Percentiles rank a stretch among this genome's conserved stretches.
phyloP scores from a whole-genome alignment of 345 rosid genomes.

The Gynandropsis gynandra region DNA sequence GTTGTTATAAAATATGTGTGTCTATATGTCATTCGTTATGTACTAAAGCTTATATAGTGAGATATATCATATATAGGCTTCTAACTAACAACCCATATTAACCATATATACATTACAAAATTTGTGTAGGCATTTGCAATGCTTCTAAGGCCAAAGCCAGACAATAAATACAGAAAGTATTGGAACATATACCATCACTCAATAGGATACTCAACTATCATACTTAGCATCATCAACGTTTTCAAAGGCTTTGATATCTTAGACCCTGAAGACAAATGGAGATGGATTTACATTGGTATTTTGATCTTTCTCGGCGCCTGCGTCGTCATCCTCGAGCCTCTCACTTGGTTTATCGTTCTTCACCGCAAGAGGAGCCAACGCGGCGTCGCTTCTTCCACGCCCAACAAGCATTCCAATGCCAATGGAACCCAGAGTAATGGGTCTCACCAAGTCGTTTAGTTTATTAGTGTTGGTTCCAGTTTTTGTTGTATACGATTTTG shows the following conservation, averaged over 20 bases:
- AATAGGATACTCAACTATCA: constrained; percentile 59
- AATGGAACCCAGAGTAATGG: constrained; percentile 34
- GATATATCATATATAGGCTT: too few species aligned
- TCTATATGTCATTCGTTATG: too few species aligned
- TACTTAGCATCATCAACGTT: constrained; percentile 52
- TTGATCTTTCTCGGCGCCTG: constrained; percentile 47
- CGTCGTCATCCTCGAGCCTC: constrained; percentile 44
- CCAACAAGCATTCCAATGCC: constrained; percentile 28
- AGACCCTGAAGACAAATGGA: constrained; percentile 53
- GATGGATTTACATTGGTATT: constrained; percentile 42
- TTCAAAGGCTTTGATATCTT: constrained; percentile 63
- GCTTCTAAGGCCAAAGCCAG: constrained; percentile 78
- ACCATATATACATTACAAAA: background rate
- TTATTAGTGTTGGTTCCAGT: constrained; percentile 5
- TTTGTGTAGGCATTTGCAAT: constrained; percentile 52
- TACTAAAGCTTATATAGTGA: too few species aligned
- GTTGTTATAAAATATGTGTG: too few species aligned
- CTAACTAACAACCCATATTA: too few species aligned
- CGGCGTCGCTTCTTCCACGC: constrained; percentile 16
- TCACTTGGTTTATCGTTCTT: constrained; percentile 70
- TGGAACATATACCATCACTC: constrained; percentile 90
- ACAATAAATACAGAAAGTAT: constrained; percentile 68
- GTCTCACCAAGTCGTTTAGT: constrained; percentile 29
- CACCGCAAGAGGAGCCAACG: constrained; percentile 41
- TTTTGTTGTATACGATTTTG: constrained; percentile 3